Conservation (phyloP, 768 basidiomycete species). For the Mycena galericulata region DNA sequence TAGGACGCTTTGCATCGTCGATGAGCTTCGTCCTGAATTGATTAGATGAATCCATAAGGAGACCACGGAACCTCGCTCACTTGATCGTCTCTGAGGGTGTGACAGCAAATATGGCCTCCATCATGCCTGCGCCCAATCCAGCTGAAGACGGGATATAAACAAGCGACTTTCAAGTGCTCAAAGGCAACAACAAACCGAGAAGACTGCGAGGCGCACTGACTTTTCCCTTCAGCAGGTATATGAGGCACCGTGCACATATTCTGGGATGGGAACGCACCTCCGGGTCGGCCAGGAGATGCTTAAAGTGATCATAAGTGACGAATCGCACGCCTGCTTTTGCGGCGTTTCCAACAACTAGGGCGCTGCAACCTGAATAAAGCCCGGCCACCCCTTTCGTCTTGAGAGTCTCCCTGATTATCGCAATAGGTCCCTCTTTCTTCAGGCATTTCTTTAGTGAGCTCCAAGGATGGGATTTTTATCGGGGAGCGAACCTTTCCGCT, state of each 20-base stretch:
- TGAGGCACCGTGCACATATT: constrained; percentile 2
- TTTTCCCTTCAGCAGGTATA: constrained; percentile 75
- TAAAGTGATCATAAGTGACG: constrained; percentile 94
- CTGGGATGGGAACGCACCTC: constrained; percentile 62
- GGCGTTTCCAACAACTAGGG: constrained; percentile 91
- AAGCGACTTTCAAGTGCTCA: not conserved
- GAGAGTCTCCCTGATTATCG: constrained; percentile 82
- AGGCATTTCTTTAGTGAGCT: not conserved
- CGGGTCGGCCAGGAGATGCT: constrained; percentile 81
- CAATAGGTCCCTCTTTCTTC: constrained; percentile 73
- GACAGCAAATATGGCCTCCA: constrained; percentile 93
- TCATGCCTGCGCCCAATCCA: constrained; percentile 89
- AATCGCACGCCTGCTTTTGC: constrained; percentile 97
- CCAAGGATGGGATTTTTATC: not conserved
- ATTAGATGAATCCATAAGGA: not conserved
- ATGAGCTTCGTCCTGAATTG: constrained; percentile 90
- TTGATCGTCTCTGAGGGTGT: constrained; percentile 99
- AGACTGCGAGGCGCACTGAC: constrained; percentile 89
- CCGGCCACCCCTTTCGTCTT: constrained; percentile 81
- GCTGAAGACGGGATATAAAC: constrained; percentile 55
- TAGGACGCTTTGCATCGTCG: constrained; percentile 88
- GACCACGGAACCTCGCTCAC: constrained; percentile 61
- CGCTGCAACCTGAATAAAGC: constrained; percentile 93
- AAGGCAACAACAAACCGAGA: constrained; percentile 66
- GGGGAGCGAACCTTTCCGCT: constrained; percentile 70